Conservation (phyloP, 768 basidiomycete genomes). For the Macrolepiota fuliginosa region DNA sequence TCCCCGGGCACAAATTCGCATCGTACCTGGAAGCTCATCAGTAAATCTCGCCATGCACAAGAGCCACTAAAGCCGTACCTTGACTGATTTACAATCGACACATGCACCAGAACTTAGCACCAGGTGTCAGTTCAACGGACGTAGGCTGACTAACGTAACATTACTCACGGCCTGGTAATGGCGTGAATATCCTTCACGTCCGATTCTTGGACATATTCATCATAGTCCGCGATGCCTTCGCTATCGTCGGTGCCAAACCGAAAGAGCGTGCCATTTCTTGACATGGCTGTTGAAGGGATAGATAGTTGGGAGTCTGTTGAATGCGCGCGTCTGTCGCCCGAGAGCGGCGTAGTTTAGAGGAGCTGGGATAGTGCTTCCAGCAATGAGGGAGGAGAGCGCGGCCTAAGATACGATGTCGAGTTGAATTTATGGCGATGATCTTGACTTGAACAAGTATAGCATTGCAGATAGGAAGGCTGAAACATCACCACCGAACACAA, state of each 20-base stretch:
- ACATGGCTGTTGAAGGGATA: not conserved
- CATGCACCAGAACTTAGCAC: conserved; percentile 45
- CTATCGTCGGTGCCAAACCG: conserved; percentile 19
- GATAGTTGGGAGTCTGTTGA: not conserved
- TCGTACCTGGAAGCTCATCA: conserved; percentile 36
- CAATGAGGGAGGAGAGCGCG: not conserved
- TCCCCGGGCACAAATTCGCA: conserved; percentile 49
- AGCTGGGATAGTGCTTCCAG: not conserved
- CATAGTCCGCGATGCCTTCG: conserved; percentile 16
- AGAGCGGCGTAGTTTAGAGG: not conserved
- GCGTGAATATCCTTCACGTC: conserved; percentile 4
- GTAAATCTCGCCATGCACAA: not conserved
- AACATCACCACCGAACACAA: conserved; percentile 9
- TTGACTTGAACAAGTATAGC: conserved; percentile 9
- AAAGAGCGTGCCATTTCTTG: conserved; percentile 9
- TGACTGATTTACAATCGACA: conserved; percentile 57
- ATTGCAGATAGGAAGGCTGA: conserved; percentile 8
- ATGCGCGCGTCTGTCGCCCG: not conserved
- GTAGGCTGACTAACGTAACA: too few relatives aligned
- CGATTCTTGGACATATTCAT: conserved; percentile 13
- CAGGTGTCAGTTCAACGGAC: not conserved
- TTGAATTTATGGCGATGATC: conserved; percentile 10
- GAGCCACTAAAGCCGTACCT: conserved; percentile 28
- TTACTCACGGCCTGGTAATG: conserved; percentile 9
- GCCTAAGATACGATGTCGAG: not conserved